phyloP scores from a whole-genome alignment of 2,329 filamentous ascomycete species.

The Cercospora beticola region DNA sequence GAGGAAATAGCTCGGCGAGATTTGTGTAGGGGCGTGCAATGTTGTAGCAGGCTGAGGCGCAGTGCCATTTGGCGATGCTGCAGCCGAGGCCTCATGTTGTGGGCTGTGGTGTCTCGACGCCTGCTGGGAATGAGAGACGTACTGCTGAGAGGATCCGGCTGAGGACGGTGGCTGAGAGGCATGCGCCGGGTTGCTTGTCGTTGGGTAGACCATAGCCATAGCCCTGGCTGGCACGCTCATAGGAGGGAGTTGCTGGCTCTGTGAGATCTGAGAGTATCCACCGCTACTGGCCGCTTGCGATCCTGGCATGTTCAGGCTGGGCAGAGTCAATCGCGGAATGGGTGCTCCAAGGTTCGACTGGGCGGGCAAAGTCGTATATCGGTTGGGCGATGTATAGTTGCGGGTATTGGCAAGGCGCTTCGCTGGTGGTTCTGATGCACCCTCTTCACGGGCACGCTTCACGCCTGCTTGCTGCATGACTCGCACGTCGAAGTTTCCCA shows the following conservation, averaged over 20 bases:
- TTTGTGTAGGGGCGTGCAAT: conserved; percentile 54
- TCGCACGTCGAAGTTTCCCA: conserved; percentile 39
- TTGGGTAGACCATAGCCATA: conserved; percentile 74
- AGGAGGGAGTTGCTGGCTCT: conserved; percentile 57
- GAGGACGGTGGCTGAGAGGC: conserved; percentile 36
- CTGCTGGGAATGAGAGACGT: conserved; percentile 29
- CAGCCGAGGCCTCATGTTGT: conserved; percentile 52
- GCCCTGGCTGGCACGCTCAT: conserved; percentile 59
- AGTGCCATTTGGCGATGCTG: conserved; percentile 69
- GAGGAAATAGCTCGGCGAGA: conserved; percentile 85
- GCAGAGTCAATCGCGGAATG: conserved; percentile 62
- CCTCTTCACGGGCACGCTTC: conserved; percentile 61
- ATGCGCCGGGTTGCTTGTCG: conserved; percentile 54
- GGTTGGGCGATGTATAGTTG: conserved; percentile 32
- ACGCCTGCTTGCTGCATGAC: conserved; percentile 37
- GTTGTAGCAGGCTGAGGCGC: conserved; percentile 57
- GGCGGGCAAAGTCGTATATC: conserved; percentile 38
- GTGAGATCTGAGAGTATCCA: conserved; percentile 27
- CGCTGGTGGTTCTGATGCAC: conserved; percentile 54
- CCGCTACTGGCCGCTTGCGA: conserved; percentile 20
- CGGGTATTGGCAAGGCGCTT: conserved; percentile 48
- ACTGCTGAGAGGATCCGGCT: conserved; percentile 27
- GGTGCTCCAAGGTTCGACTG: conserved; percentile 31
- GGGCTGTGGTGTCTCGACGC: conserved; percentile 55
- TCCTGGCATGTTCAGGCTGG: conserved; percentile 68